Evolutionary conservation across 78 protist genomes (phyloP).

Genomic region (Bodo saltans): DNA sequence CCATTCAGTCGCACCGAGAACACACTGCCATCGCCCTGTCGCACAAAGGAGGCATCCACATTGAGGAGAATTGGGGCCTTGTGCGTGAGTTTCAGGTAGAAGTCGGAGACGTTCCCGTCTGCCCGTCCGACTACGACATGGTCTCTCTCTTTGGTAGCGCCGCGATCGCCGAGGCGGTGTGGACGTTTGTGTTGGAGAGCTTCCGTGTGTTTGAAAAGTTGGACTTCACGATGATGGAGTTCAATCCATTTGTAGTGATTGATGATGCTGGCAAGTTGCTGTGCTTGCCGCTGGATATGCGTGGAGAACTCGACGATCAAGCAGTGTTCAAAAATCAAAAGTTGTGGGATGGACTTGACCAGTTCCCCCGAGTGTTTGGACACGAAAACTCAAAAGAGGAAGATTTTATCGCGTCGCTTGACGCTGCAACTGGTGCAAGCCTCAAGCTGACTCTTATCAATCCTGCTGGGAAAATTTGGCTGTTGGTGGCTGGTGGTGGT

Average conservation of each 20-base stretch:
- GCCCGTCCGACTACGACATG: background rate
- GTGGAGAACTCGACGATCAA: constrained; percentile 67
- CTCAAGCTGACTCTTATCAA: constrained; percentile 85
- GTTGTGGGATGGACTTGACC: constrained; percentile 49
- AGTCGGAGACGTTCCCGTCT: constrained; percentile 26
- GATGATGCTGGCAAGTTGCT: too few species aligned
- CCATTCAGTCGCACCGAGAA: constrained; percentile 64
- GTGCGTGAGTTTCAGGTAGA: constrained; percentile 15
- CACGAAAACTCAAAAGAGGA: constrained; percentile 58
- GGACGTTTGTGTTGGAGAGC: constrained; percentile 3
- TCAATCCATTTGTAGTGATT: constrained; percentile 65
- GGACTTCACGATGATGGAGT: constrained; percentile 65
- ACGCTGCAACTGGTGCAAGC: constrained; percentile 85
- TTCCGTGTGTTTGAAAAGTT: constrained; percentile 37
- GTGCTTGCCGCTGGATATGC: constrained; percentile 63
- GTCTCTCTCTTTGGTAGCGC: background rate
- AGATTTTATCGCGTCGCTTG: constrained; percentile 63
- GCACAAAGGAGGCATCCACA: constrained; percentile 77
- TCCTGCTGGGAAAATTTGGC: constrained; percentile 83
- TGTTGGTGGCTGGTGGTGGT: constrained; percentile 96
- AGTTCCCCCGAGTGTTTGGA: constrained; percentile 80
- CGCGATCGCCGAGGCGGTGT: background rate
- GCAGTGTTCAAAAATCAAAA: constrained; percentile 45
- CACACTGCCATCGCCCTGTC: constrained; percentile 51
- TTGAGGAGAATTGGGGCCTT: constrained; percentile 65